A percentile compares a stretch with the other conserved stretches of the same genome.
Conservation (phyloP, 495 filamentous ascomycete species). For the Venustampulla echinocandica region DNA sequence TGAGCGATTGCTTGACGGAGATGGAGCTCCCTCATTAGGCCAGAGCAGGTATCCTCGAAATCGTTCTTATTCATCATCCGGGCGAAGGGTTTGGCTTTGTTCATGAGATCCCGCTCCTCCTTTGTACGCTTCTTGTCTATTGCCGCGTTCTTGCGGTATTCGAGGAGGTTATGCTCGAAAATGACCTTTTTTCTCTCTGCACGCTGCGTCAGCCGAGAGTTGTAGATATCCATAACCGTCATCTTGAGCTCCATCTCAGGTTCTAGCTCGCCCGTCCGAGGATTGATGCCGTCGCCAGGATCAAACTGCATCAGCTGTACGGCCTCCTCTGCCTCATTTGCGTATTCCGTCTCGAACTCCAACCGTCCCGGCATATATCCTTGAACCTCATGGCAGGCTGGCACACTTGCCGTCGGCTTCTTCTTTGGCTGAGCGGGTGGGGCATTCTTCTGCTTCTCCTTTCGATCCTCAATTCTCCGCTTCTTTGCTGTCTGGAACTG, state of each 20-base stretch:
- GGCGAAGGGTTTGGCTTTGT: slow-evolving; percentile 91
- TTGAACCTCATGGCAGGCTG: slow-evolving; percentile 93
- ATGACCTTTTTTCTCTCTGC: slow-evolving; percentile 96
- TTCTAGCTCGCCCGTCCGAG: slow-evolving; percentile 71
- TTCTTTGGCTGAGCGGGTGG: slow-evolving; percentile 81
- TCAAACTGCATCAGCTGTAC: slow-evolving; percentile 98
- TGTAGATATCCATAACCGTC: slow-evolving; percentile 98
- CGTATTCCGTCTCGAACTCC: slow-evolving; percentile 95
- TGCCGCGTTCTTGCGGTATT: slow-evolving; percentile 81
- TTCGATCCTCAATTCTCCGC: slow-evolving; percentile 82
- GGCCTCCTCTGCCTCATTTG: slow-evolving; percentile 96
- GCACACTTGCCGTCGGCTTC: slow-evolving; percentile 89
- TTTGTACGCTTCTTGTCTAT: slow-evolving; percentile 92
- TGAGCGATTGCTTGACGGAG: slow-evolving; percentile 82
- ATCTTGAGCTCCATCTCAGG: slow-evolving; percentile 96
- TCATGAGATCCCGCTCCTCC: slow-evolving; percentile 81
- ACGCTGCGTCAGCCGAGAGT: slow-evolving; percentile 78
- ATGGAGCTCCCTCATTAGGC: slow-evolving; percentile 81
- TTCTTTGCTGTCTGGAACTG: slow-evolving; percentile 94
- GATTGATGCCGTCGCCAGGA: slow-evolving; percentile 84
- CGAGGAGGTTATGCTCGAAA: slow-evolving; percentile 86
- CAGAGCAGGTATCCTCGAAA: slow-evolving; percentile 76
- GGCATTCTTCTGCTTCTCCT: slow-evolving; percentile 78
- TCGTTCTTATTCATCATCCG: slow-evolving; percentile 93
- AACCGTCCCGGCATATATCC: slow-evolving; percentile 97